These are phyloP conservation scores for Punctularia strigosozonata DNA, from an alignment of 768 basidiomycete species.

Conservation along the genomic window DNA sequence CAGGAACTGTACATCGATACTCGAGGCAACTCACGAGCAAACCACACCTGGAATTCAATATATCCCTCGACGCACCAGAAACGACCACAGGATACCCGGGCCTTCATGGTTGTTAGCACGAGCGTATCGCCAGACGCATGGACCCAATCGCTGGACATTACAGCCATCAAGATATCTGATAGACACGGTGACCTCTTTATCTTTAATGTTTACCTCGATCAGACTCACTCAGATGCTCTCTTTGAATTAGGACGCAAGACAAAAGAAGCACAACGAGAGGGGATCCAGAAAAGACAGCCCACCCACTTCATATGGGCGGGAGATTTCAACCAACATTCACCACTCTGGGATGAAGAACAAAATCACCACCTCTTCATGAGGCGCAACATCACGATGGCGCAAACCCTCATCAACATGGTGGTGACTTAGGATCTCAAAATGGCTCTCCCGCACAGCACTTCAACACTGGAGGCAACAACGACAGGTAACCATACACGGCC, in stretches of 20 bases:
- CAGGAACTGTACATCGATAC: neutral
- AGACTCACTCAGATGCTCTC: neutral
- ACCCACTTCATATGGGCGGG: conserved; percentile 21
- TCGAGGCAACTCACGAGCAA: neutral
- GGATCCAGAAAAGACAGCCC: too few relatives aligned
- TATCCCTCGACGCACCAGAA: neutral
- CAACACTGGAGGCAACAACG: conserved; percentile 1
- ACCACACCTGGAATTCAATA: neutral
- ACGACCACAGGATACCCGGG: conserved; percentile 4
- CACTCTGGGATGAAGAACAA: conserved; percentile 22
- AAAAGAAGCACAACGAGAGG: neutral
- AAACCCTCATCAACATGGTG: conserved; percentile 3
- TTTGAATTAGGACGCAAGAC: neutral
- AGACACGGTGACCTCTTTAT: conserved; percentile 7
- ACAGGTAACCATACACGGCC: conserved; percentile 5
- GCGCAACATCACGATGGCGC: neutral
- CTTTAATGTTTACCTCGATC: conserved; percentile 9
- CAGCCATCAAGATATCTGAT: conserved; percentile 13
- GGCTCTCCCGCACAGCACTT: conserved; percentile 3
- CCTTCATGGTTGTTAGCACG: conserved; percentile 15
- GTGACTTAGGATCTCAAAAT: conserved; percentile 5
- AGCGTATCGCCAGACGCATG: conserved; percentile 9
- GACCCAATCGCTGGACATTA: conserved; percentile 13
- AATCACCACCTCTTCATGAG: neutral
- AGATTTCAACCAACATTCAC: conserved; percentile 31